phyloP scores from a whole-genome alignment of 495 filamentous ascomycete species.

The Xylaria castorea region DNA sequence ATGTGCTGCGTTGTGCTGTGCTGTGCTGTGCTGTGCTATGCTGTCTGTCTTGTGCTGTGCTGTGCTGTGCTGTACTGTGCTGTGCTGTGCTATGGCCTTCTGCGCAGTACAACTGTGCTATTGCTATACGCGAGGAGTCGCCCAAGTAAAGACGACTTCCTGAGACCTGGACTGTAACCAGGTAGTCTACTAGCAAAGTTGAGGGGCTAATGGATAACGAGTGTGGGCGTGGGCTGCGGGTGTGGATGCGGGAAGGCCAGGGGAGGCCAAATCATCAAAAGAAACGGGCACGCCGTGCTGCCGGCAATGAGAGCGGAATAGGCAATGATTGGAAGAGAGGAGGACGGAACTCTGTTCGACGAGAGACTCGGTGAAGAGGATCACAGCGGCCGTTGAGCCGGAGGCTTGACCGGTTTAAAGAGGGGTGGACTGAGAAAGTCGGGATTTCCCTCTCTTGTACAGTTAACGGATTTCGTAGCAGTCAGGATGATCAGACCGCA shows the following conservation, averaged over 20 bases:
- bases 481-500: slow-evolving; percentile 28
- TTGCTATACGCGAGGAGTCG: slow-evolving; percentile 26
- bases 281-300: slow-evolving; percentile 39
- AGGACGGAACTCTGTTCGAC: slow-evolving; percentile 34
- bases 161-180: slow-evolving; percentile 22
- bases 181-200: slow-evolving; percentile 13
- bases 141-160: slow-evolving; percentile 28
- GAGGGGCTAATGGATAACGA: slow-evolving; percentile 12
- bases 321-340: slow-evolving; percentile 43
- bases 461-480: slow-evolving; percentile 19
- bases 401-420: slow-evolving; percentile 47
- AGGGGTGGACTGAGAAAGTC: slow-evolving; percentile 40
- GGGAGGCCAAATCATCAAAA: slow-evolving; percentile 35
- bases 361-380: slow-evolving; percentile 45
- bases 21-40: slow-evolving; percentile 20
- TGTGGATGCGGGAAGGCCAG: slow-evolving; percentile 36
- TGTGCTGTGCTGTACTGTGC: slow-evolving; percentile 25
- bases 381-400: slow-evolving; percentile 39
- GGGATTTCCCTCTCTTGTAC: slow-evolving; percentile 22
- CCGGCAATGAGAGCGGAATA: slow-evolving; percentile 39
- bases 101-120: slow-evolving; percentile 19
- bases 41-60: slow-evolving; percentile 25
- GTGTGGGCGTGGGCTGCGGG: slow-evolving; percentile 38
- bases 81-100: slow-evolving; percentile 27
- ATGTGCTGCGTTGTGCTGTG: slow-evolving; percentile 30